Conservation (phyloP, 2,329 filamentous ascomycete genomes). For the Tetracladium maxilliforme region DNA sequence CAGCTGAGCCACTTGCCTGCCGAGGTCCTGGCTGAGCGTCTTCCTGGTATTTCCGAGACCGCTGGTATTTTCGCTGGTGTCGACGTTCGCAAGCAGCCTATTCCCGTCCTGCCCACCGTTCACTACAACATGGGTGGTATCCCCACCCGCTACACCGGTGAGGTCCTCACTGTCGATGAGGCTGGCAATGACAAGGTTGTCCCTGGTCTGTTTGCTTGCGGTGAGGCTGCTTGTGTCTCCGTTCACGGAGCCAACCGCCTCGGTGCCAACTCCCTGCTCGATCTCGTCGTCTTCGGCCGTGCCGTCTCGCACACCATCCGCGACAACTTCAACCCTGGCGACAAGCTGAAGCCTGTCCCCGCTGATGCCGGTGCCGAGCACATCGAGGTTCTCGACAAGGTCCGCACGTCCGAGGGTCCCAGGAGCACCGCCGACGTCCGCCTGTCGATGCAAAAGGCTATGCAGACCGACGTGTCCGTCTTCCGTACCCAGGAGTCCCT, state of each 20-base stretch:
- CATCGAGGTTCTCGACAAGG: constrained; percentile 72
- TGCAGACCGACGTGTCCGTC: constrained; percentile 94
- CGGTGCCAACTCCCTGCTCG: constrained; percentile 93
- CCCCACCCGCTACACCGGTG: constrained; percentile 90
- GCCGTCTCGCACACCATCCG: constrained; percentile 95
- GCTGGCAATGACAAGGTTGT: constrained; percentile 84
- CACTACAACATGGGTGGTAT: constrained; percentile 99
- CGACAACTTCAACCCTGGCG: constrained; percentile 78
- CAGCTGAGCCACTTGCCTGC: constrained; percentile 91
- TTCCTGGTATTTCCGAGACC: constrained; percentile 97
- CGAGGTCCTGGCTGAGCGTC: constrained; percentile 86
- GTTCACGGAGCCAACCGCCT: constrained; percentile 97
- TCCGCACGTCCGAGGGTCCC: constrained; percentile 71
- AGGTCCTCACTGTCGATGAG: constrained; percentile 82
- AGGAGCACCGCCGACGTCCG: constrained; percentile 83
- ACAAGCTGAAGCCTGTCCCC: constrained; percentile 62
- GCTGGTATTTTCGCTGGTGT: constrained; percentile 95
- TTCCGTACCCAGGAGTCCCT: constrained; percentile 91
- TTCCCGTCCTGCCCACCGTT: constrained; percentile 88
- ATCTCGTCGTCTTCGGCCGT: constrained; percentile 94
- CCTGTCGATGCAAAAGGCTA: constrained; percentile 89
- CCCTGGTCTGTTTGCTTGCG: constrained; percentile 87
- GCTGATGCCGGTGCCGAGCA: constrained; percentile 82
- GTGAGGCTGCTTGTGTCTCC: constrained; percentile 93
- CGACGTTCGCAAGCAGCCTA: constrained; percentile 92